Conservation (phyloP, 2,329 filamentous ascomycete species). For the Periglandula ipomoeae region DNA sequence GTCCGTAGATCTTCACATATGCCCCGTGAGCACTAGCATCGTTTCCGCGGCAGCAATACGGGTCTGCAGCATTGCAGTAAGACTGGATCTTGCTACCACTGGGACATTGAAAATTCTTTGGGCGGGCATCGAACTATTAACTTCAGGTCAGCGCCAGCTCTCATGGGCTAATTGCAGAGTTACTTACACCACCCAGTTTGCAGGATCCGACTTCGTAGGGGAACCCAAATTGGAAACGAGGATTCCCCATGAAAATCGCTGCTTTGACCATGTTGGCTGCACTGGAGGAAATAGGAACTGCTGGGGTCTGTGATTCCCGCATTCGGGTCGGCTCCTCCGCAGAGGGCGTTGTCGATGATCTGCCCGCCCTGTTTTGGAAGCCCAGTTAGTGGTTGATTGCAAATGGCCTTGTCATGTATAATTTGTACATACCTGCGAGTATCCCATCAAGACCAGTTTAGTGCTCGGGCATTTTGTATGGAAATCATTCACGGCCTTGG, state of each 20-base stretch:
- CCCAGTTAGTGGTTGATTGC: not conserved
- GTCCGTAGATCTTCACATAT: not conserved
- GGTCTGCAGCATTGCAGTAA: slow-evolving; percentile 56
- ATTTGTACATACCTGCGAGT: slow-evolving; percentile 46
- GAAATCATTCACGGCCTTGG: slow-evolving; percentile 40
- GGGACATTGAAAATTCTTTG: slow-evolving; percentile 47
- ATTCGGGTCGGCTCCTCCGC: slow-evolving; percentile 45
- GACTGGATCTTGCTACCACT: slow-evolving; percentile 45
- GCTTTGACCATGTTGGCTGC: slow-evolving; percentile 50
- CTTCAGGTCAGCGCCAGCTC: not conserved
- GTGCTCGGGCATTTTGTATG: slow-evolving; percentile 46
- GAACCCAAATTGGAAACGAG: slow-evolving; percentile 44
- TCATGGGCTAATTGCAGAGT: not conserved
- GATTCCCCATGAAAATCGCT: slow-evolving; percentile 57
- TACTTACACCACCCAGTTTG: not conserved
- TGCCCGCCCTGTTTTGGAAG: slow-evolving; percentile 40
- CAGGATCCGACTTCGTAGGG: slow-evolving; percentile 42
- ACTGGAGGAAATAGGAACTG: slow-evolving; percentile 31
- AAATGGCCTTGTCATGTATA: too few relatives aligned
- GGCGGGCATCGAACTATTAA: slow-evolving; percentile 50
- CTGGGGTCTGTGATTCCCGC: slow-evolving; percentile 34
- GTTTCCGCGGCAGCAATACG: slow-evolving; percentile 55
- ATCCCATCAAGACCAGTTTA: slow-evolving; percentile 51
- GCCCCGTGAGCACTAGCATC: not conserved
- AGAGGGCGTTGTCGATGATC: slow-evolving; percentile 55